phyloP scores from a whole-genome alignment of 1,284 basidiomycete genomes.

The Irpex sp. region DNA sequence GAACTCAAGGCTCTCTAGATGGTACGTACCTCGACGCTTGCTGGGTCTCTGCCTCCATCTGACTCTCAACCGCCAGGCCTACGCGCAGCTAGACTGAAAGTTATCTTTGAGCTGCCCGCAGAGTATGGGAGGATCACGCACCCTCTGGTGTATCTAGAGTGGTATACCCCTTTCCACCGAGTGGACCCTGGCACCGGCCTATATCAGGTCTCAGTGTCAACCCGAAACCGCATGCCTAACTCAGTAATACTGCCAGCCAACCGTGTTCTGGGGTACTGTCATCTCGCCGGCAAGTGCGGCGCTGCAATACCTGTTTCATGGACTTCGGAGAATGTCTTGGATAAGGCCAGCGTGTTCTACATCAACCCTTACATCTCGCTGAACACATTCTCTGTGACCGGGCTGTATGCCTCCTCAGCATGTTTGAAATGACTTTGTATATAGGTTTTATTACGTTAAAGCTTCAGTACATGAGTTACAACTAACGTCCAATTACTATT shows the following conservation, averaged over 20 bases:
- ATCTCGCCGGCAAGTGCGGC: slow-evolving; percentile 7
- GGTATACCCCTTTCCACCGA: slow-evolving; percentile 6
- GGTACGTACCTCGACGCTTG: not conserved
- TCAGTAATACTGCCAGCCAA: slow-evolving; percentile 7
- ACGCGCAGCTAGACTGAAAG: slow-evolving; percentile 4
- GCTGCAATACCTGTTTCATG: not conserved
- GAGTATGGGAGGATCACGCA: slow-evolving; percentile 3
- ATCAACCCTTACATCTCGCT: slow-evolving; percentile 12
- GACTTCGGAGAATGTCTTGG: slow-evolving; percentile 1
- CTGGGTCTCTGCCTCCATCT: not conserved
- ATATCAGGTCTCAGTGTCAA: slow-evolving; percentile 6
- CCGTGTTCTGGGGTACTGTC: slow-evolving; percentile 3
- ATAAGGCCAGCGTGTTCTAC: slow-evolving; percentile 4
- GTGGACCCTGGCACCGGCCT: slow-evolving; percentile 3
- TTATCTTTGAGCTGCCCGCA: slow-evolving; percentile 11
- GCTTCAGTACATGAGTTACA: no score
- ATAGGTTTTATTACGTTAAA: no score
- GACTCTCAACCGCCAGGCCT: slow-evolving; percentile 4
- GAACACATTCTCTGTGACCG: slow-evolving; percentile 3
- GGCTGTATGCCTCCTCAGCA: slow-evolving; percentile 1
- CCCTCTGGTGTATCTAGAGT: slow-evolving; percentile 9
- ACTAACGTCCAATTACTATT: no score
- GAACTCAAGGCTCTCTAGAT: not conserved
- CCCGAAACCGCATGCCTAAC: slow-evolving; percentile 5
- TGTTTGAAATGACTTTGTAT: not conserved